These are phyloP conservation scores for Musa beccarii DNA, from an alignment of 176 grass and related monocot genomes.

Conservation along the genomic window DNA sequence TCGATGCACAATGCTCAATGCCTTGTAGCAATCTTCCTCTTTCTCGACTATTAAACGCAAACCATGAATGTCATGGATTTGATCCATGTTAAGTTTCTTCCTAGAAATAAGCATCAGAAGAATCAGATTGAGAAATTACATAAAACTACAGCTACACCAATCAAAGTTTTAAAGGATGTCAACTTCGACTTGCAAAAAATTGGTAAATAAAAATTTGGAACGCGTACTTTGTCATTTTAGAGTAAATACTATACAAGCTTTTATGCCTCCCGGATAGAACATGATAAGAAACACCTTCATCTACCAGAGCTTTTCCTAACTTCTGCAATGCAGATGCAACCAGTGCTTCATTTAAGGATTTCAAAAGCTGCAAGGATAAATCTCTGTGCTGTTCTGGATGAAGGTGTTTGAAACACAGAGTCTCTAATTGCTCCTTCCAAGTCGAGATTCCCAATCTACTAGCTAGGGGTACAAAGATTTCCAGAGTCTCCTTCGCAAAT, in stretches of 20 bases:
- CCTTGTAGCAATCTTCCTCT: conserved; percentile 43
- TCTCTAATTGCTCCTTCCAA: conserved; percentile 58
- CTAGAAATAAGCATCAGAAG: background rate
- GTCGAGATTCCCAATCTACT: conserved; percentile 55
- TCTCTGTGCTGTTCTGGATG: conserved; percentile 44
- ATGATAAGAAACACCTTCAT: conserved; percentile 18
- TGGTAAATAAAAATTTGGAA: background rate
- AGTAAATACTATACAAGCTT: conserved; percentile 41
- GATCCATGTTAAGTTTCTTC: conserved; percentile 21
- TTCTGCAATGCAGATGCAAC: conserved; percentile 7
- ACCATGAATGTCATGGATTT: conserved; percentile 55
- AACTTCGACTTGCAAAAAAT: background rate
- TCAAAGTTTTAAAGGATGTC: background rate
- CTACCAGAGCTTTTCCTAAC: conserved; percentile 15
- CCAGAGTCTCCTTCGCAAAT: conserved; percentile 50
- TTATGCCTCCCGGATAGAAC: conserved; percentile 37
- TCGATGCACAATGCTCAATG: conserved; percentile 38
- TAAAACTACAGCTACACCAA: background rate
- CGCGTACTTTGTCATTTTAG: conserved; percentile 37
- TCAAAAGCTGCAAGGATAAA: conserved; percentile 8
- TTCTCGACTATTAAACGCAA: conserved; percentile 38
- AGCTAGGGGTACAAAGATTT: conserved; percentile 64
- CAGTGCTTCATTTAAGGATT: conserved; percentile 17
- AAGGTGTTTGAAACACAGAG: conserved; percentile 50
- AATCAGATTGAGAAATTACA: conserved; percentile 1